Percentiles rank a stretch among this genome's conserved stretches.
phyloP scores from a whole-genome alignment of 83 land plant genomes.

The Picea abies region DNA sequence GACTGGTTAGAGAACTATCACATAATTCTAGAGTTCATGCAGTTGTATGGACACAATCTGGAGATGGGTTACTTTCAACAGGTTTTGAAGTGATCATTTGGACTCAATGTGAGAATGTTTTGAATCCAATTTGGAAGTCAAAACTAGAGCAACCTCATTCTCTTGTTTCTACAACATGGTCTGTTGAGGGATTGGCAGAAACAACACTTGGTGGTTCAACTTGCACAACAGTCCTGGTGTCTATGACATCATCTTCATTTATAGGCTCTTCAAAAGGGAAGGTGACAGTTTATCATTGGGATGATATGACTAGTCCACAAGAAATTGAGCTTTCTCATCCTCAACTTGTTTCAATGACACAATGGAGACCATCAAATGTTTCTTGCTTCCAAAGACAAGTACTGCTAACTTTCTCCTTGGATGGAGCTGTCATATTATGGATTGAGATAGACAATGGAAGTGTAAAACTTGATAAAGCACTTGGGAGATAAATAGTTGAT shows the following conservation, averaged over 20 bases:
- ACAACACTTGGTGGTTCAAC: constrained; percentile 41
- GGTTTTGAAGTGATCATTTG: constrained; percentile 29
- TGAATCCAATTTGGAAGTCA: constrained; percentile 73
- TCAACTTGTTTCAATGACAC: constrained; percentile 62
- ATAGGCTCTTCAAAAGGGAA: constrained; percentile 25
- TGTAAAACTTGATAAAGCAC: constrained; percentile 28
- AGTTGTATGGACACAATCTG: too few relatives aligned
- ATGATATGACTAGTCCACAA: constrained; percentile 36
- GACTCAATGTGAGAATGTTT: constrained; percentile 46
- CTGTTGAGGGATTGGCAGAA: constrained; percentile 67
- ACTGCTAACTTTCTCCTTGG: constrained; percentile 80
- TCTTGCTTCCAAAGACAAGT: constrained; percentile 37
- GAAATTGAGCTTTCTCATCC: constrained; percentile 75
- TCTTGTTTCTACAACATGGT: constrained; percentile 75
- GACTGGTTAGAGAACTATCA: too few relatives aligned
- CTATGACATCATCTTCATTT: not conserved
- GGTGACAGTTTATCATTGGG: constrained; percentile 67
- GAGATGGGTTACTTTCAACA: too few relatives aligned
- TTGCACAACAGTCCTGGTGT: not conserved
- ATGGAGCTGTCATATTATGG: constrained; percentile 92
- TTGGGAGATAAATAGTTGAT: constrained; percentile 32
- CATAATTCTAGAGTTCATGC: too few relatives aligned
- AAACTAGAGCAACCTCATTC: constrained; percentile 51
- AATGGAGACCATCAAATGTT: constrained; percentile 82
- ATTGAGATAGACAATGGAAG: constrained; percentile 74